Evolutionary conservation across 2,329 filamentous ascomycete species (phyloP), one percentile per base, ranked within the genome.

Genomic region (Hypoxylon rubiginosum): DNA sequence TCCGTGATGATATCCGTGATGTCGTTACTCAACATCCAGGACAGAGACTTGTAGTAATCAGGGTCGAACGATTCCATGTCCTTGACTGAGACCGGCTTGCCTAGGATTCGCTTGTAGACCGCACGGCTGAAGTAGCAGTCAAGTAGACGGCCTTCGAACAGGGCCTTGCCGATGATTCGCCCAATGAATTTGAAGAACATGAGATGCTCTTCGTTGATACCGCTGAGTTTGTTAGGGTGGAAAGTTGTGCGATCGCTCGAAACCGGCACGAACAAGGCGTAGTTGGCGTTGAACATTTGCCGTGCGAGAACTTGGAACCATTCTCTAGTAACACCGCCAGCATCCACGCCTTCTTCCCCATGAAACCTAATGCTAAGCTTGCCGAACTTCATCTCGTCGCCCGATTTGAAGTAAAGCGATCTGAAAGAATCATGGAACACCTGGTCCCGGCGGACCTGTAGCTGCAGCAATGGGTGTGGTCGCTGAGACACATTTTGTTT

Each of bases 181-280:
- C 96, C 96, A 75, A 99, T 97, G 81, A 99, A 99, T 79, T 98
- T 98, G 88, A 99, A 99, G 87, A 97, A 99, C 84, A 93, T 90
- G 64, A 98, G 81, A 83, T 99, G 97, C 80, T 99, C 95, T 34
- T 92, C 91, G 77, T 99, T 99, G 86, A 98, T 91, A 48, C 90
- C 90, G 80, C 95, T 98, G 69, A 97, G 87, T 76, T 93, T 93
- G 80, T 97, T 99, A 15, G 97, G 96, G 79, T 99, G 96, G 90
- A 99, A 99, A 0, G 96, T 99, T 0, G 97, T 99, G 58, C 95
- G 91, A 77, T 99, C 96, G 26, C 96, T 97, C 24, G 96, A 97
- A 26, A 99, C 97, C 1, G 96, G 96, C 54, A 92, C 96, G 82
- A 98, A 99, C 41, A 99, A 85, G 53, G 93, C 96, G 77, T 98